Conservation (phyloP, 306 rosid species). For the Canavalia gladiata region DNA sequence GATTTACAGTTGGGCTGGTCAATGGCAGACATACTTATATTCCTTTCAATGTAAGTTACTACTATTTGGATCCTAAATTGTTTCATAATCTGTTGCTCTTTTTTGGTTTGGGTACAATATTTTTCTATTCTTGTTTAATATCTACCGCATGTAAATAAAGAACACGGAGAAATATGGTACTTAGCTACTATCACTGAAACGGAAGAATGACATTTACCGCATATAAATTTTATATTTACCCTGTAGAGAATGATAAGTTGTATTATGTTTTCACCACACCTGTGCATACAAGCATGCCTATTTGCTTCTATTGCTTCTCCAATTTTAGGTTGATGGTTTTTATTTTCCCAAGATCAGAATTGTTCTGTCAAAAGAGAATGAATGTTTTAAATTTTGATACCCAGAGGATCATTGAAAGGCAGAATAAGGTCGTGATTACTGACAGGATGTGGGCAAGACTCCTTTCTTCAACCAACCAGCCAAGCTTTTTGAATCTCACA, state of each 20-base stretch:
- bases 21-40: constrained; percentile 89
- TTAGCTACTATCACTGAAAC: not conserved
- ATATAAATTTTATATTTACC: not conserved
- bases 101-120: constrained; percentile 10
- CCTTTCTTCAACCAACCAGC: constrained; percentile 74
- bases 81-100: constrained; percentile 26
- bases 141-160: constrained; percentile 3
- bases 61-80: constrained; percentile 4
- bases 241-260: not conserved
- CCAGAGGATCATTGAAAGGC: constrained; percentile 83
- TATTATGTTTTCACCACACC: constrained; percentile 31
- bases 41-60: constrained; percentile 74
- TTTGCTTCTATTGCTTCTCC: constrained; percentile 11
- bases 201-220: constrained; percentile 30
- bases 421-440: constrained; percentile 82
- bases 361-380: constrained; percentile 29
- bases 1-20: constrained; percentile 80
- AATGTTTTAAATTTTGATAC: constrained; percentile 38
- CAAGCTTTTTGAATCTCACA: constrained; percentile 69
- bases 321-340: constrained; percentile 33
- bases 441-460: constrained; percentile 94
- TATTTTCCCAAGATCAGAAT: constrained; percentile 31
- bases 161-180: constrained; percentile 18
- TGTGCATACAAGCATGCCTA: constrained; percentile 27
- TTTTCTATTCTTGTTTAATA: not conserved